Evolutionary conservation across 768 basidiomycete genomes (phyloP), one percentile per base, ranked within the genome.

Genomic region (Kwoniella dendrophila): DNA sequence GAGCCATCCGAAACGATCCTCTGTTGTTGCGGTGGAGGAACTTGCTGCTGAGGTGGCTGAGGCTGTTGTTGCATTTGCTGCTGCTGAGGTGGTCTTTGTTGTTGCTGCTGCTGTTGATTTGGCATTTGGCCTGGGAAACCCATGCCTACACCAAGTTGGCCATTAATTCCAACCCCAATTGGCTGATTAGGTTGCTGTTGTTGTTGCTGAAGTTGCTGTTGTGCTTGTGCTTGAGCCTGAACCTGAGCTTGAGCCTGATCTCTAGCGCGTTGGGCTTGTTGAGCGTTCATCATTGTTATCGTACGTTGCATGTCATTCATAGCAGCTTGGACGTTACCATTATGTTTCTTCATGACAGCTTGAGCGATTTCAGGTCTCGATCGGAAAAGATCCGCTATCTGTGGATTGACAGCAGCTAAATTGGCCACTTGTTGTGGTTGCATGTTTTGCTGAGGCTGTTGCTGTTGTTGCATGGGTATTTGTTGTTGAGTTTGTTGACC

Each of bases 391-490:
- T 62, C 53, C 22, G 47, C 29, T 27, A 55, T 36, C 18, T 11
- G 20, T 18, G 48, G 50, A n/a, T 50, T 36, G 34, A 30, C 41
- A 24, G 40, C 11, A 7, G 24, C 30, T 14, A 36, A 14, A 11
- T 60, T 60, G 2, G 49, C 59, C 10, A 41, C 24, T 40, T 66
- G 64, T 38, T 65, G 63, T 20, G 34, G 47, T 12, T 54, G 47
- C 22, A 62, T 60, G 12, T 20, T 47, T 38, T 64, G 58, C 12
- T 53, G 57, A 5, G 51, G 43, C 20, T 64, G 53, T 27, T 22
- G 66, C 32, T 63, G 57, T 45, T 53, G 62, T 51, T 63, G 61
- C 38, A 63, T 64, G 4, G 22, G 61, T 24, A 62, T 33, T 20
- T 55, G 61, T 16, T 64, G 53, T 45, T 41, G 66, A 26, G 58